Conservation (phyloP, 225 moss, liverwort and hornwort genomes). For the Sphagnum tenellum region DNA sequence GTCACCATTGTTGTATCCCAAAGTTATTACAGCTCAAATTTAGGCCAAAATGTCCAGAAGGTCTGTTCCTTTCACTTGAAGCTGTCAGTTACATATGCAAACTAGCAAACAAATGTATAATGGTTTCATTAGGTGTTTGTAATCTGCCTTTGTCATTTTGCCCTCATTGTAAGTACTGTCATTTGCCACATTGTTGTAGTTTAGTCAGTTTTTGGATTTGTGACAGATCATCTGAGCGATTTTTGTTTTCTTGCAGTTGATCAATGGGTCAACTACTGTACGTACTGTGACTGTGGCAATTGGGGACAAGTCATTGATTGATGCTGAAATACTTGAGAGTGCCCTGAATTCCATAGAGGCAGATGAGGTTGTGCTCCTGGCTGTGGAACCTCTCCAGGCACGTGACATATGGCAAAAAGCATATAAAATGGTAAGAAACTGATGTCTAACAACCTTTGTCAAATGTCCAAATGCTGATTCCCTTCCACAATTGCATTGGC, state of each 20-base stretch:
- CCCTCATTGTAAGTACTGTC: too few species aligned
- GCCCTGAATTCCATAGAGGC: constrained; percentile 50
- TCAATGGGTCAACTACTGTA: constrained; percentile 33
- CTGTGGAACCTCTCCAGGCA: constrained; percentile 74
- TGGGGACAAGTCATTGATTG: constrained; percentile 51
- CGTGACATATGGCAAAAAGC: constrained; percentile 66
- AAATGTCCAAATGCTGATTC: not conserved
- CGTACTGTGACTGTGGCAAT: constrained; percentile 28
- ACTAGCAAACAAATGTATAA: too few species aligned
- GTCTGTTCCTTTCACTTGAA: constrained; percentile 17
- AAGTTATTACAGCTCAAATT: constrained; percentile 68
- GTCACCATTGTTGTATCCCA: constrained; percentile 60
- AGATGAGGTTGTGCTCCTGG: constrained; percentile 68
- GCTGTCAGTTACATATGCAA: too few species aligned
- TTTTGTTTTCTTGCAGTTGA: constrained; percentile 31
- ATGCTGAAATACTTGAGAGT: constrained; percentile 44
- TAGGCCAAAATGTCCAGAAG: constrained; percentile 40
- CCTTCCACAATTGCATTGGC: too few species aligned
- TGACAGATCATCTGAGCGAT: too few species aligned
- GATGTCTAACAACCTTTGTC: not conserved
- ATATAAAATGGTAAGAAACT: constrained; percentile 31
- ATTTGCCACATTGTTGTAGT: too few species aligned
- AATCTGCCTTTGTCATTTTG: too few species aligned
- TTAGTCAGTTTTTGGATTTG: too few species aligned
- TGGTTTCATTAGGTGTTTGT: too few species aligned